These are phyloP conservation scores for Podospora pseudopauciseta DNA, from an alignment of 495 filamentous ascomycete genomes.

Conservation along the genomic window DNA sequence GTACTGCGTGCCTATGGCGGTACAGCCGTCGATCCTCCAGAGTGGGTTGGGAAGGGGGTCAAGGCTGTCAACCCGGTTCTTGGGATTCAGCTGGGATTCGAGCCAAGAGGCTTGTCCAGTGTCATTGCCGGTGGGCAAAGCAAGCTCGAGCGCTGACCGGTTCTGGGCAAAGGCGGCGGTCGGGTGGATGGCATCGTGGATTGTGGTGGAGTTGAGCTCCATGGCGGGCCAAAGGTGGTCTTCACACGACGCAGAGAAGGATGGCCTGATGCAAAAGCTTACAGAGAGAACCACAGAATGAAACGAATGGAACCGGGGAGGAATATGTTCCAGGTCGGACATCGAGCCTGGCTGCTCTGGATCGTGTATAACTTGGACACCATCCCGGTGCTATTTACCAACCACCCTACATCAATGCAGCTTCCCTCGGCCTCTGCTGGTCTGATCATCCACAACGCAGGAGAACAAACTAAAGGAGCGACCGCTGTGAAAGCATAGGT, in stretches of 20 bases:
- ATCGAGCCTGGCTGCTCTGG: too few species aligned
- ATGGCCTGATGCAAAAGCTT: neutral
- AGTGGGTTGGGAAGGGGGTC: slow-evolving; percentile 37
- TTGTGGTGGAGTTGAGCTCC: slow-evolving; percentile 41
- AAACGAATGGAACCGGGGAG: neutral
- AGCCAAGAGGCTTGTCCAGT: slow-evolving; percentile 28
- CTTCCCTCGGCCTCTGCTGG: too few species aligned
- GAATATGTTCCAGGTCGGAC: too few species aligned
- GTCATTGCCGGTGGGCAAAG: neutral
- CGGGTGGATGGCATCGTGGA: slow-evolving; percentile 48
- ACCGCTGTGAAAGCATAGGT: too few species aligned
- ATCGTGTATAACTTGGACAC: too few species aligned
- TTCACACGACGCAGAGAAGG: neutral
- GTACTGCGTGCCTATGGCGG: slow-evolving; percentile 47
- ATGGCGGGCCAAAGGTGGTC: slow-evolving; percentile 23
- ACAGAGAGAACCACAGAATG: neutral
- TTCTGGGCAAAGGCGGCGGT: slow-evolving; percentile 42
- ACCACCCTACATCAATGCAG: too few species aligned
- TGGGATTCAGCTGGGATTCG: slow-evolving; percentile 45
- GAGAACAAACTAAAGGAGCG: too few species aligned
- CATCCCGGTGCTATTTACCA: too few species aligned
- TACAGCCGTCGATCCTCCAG: slow-evolving; percentile 50
- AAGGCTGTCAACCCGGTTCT: slow-evolving; percentile 51
- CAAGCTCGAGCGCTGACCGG: neutral
- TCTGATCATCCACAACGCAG: too few species aligned